Conservation (phyloP, 495 filamentous ascomycete species). For the Aspergillus steynii region DNA sequence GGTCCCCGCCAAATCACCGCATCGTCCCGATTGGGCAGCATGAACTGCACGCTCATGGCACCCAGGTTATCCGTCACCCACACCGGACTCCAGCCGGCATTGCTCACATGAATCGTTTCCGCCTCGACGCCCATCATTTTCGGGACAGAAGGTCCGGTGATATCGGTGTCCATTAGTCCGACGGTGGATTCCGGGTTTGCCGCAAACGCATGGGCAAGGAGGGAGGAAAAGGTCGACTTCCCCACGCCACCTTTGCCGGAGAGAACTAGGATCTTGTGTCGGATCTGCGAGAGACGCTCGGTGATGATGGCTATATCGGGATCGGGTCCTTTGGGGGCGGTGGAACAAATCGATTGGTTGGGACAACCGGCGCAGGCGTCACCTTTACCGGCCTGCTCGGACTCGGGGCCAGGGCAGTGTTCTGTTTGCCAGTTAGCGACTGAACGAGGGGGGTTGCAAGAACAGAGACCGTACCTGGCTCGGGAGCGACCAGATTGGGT, state of each 20-base stretch:
- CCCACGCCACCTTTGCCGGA: conserved; percentile 96
- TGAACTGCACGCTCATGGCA: conserved; percentile 96
- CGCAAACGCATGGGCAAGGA: conserved; percentile 86
- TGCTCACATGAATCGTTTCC: conserved; percentile 87
- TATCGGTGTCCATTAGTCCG: conserved; percentile 95
- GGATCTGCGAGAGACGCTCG: conserved; percentile 73
- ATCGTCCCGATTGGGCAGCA: conserved; percentile 89
- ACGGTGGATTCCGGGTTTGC: conserved; percentile 71
- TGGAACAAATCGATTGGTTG: conserved; percentile 92
- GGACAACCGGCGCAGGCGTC: conserved; percentile 93
- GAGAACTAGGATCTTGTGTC: conserved; percentile 88
- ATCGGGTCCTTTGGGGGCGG: conserved; percentile 92
- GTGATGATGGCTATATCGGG: conserved; percentile 89
- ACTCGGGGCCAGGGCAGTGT: conserved; percentile 95
- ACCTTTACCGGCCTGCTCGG: conserved; percentile 76
- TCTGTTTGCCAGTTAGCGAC: conserved; percentile 42
- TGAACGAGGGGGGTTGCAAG: neutral
- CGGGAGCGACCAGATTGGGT: conserved; percentile 85
- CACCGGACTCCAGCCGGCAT: conserved; percentile 84
- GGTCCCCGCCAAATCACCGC: conserved; percentile 96
- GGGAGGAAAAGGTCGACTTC: conserved; percentile 86
- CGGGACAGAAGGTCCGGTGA: conserved; percentile 90
- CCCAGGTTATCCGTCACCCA: conserved; percentile 90
- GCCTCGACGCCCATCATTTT: conserved; percentile 97
- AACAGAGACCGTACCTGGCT: conserved; percentile 60